phyloP scores from a whole-genome alignment of 2,329 filamentous ascomycete genomes.

The Apiospora koreana region DNA sequence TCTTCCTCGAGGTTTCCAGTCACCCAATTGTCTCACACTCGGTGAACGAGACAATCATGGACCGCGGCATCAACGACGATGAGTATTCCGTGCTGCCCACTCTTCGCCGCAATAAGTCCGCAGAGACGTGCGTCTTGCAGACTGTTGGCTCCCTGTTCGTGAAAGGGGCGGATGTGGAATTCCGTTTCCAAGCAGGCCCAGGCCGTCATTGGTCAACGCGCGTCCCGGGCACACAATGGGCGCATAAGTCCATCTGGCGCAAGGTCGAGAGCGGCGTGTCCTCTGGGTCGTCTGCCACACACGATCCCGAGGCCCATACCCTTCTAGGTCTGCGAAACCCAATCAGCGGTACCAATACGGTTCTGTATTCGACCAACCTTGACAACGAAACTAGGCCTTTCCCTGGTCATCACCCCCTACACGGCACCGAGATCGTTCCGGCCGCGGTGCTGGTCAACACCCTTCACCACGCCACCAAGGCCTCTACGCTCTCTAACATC shows the following conservation, averaged over 20 bases:
- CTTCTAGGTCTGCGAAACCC: slow-evolving; percentile 34
- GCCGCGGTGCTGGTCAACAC: slow-evolving; percentile 43
- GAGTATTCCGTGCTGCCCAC: slow-evolving; percentile 34
- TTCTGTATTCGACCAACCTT: slow-evolving; percentile 36
- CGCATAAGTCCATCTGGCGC: slow-evolving; percentile 24
- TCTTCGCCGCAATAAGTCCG: slow-evolving; percentile 30
- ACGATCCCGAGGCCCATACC: slow-evolving; percentile 37
- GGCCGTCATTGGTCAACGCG: slow-evolving; percentile 25
- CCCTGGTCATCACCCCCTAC: slow-evolving; percentile 40
- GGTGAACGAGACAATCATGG: slow-evolving; percentile 38
- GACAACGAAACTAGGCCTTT: slow-evolving; percentile 41
- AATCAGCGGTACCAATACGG: slow-evolving; percentile 29
- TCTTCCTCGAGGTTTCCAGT: slow-evolving; percentile 43
- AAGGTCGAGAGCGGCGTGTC: slow-evolving; percentile 20
- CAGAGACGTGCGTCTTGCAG: slow-evolving; percentile 29
- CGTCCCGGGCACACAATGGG: slow-evolving; percentile 29
- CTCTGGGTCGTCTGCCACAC: slow-evolving; percentile 16
- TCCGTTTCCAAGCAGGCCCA: slow-evolving; percentile 20
- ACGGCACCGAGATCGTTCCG: slow-evolving; percentile 44
- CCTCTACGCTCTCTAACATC: slow-evolving; percentile 23
- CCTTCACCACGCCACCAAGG: slow-evolving; percentile 32
- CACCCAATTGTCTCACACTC: slow-evolving; percentile 45
- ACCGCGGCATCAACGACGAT: slow-evolving; percentile 27
- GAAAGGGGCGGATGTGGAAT: slow-evolving; percentile 22
- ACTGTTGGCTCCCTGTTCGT: slow-evolving; percentile 10